Conservation (phyloP, 305 asterid species). For the Fraxinus greggii region DNA sequence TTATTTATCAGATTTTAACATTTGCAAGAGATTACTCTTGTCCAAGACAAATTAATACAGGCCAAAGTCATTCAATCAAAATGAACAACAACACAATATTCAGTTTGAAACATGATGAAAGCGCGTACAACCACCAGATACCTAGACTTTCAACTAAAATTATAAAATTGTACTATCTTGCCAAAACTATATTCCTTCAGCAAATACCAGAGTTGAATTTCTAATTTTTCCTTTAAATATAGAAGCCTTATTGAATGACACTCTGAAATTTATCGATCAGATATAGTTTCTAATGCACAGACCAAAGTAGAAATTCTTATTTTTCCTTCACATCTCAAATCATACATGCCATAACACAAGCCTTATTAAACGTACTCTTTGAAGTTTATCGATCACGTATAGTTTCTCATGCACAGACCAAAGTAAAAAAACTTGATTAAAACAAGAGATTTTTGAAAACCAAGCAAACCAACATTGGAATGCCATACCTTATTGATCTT, state of each 20-base stretch:
- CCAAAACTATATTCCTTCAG: neutral
- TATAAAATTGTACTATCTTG: neutral
- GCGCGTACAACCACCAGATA: neutral
- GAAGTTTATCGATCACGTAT: neutral
- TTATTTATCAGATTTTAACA: conserved; percentile 17
- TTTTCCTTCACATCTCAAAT: neutral
- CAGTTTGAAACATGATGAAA: neutral
- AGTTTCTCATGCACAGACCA: neutral
- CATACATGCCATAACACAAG: neutral
- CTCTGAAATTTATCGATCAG: neutral
- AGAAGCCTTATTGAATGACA: neutral
- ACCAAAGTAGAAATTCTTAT: neutral
- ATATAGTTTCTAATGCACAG: conserved; percentile 2
- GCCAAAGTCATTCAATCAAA: neutral
- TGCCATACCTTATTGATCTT: conserved; percentile 53
- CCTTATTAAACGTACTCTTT: neutral
- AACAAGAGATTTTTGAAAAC: neutral
- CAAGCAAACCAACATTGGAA: conserved; percentile 7
- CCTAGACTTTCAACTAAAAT: neutral
- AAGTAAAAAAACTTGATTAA: neutral
- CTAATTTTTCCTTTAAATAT: conserved; percentile 3
- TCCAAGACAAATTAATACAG: neutral
- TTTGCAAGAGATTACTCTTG: neutral
- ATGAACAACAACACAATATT: neutral
- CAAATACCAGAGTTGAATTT: neutral